Evolutionary conservation across 108 stramenopile species (phyloP).

Genomic region (Chaetoceros tenuissimus): DNA sequence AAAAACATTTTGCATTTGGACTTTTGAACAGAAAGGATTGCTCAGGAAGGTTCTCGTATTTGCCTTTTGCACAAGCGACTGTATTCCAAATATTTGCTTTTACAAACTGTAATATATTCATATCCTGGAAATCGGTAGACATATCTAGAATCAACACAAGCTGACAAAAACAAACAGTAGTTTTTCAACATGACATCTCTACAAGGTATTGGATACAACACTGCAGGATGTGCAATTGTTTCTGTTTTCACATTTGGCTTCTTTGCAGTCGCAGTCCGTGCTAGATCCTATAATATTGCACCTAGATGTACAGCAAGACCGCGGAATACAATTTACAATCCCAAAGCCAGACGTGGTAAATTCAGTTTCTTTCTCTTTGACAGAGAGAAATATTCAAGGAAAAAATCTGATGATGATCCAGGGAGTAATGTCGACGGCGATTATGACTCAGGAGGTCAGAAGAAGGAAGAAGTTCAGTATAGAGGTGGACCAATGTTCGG

Average conservation of each 20-base stretch:
- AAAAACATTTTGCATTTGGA: not conserved
- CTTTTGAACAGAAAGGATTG: not conserved
- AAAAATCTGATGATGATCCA: conserved; percentile 6
- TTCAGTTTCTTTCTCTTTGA: not conserved
- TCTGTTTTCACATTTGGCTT: conserved; percentile 21
- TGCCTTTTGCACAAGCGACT: not conserved
- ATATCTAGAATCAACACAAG: not conserved
- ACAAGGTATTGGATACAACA: conserved; percentile 36
- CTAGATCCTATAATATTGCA: conserved; percentile 38
- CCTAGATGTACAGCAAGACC: conserved; percentile 62
- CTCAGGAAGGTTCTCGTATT: not conserved
- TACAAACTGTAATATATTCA: not conserved
- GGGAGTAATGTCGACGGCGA: conserved; percentile 2
- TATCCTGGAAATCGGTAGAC: not conserved
- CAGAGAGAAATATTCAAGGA: not conserved
- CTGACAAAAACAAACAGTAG: too few relatives aligned
- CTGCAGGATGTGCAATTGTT: conserved; percentile 19
- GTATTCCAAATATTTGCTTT: not conserved
- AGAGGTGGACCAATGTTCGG: conserved; percentile 57
- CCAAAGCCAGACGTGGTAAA: conserved; percentile 1
- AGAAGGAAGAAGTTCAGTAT: conserved; percentile 34
- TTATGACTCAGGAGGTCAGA: conserved; percentile 7
- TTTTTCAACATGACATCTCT: conserved; percentile 30
- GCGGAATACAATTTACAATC: conserved; percentile 58
- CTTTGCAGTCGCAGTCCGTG: conserved; percentile 45